phyloP scores from a whole-genome alignment of 768 basidiomycete species.

The Rickenella mellea region DNA sequence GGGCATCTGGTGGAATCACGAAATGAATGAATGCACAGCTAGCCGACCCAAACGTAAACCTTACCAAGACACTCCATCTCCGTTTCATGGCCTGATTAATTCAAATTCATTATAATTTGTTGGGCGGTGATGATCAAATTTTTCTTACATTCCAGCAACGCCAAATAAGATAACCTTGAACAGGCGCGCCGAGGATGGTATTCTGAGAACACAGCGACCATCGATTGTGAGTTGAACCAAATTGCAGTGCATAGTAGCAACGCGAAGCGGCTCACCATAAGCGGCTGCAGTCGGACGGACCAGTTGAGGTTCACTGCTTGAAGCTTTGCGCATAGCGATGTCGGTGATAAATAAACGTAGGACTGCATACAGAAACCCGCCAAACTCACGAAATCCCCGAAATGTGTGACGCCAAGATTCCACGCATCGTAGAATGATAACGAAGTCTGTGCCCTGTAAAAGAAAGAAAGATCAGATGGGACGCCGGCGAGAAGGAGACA shows the following conservation, averaged over 20 bases:
- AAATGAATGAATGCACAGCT: background rate
- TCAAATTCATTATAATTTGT: background rate
- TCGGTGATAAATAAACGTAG: background rate
- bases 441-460: conserved; percentile 10
- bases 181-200: conserved; percentile 14
- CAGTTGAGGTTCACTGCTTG: conserved; percentile 11
- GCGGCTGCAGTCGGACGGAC: conserved; percentile 12
- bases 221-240: background rate
- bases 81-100: background rate
- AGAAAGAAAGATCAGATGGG: background rate
- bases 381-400: conserved; percentile 16
- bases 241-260: background rate
- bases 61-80: conserved; percentile 9
- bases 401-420: conserved; percentile 13
- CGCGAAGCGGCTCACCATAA: conserved; percentile 4
- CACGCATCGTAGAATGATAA: conserved; percentile 13
- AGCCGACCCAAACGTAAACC: background rate
- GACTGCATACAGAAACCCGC: background rate
- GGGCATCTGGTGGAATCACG: background rate
- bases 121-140: conserved; percentile 8
- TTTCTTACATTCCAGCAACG: conserved; percentile 18
- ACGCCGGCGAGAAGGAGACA: background rate
- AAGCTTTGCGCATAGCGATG: too few species aligned
- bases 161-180: conserved; percentile 19
- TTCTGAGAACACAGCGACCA: too few species aligned